A percentile compares a stretch with the other conserved stretches of the same genome.
Conservation (phyloP, 805 yeast genomes). For the Suhomyces sp. region DNA sequence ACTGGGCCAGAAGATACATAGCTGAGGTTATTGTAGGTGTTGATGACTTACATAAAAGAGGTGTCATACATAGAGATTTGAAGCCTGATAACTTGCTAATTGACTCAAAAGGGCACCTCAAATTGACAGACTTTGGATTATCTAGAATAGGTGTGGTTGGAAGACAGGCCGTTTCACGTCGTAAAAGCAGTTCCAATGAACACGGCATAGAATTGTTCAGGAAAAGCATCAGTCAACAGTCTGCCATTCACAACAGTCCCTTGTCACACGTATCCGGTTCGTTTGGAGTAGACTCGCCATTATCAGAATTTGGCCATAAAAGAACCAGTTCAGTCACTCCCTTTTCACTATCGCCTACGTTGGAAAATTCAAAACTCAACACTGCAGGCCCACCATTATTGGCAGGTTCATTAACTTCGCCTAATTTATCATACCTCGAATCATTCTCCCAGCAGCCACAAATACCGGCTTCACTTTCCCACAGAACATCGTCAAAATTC, state of each 20-base stretch:
- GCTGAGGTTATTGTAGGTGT: slow-evolving; percentile 92
- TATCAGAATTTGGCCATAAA: slow-evolving; percentile 26
- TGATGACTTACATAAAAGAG: slow-evolving; percentile 80
- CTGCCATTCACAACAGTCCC: slow-evolving; percentile 21
- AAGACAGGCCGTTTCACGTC: slow-evolving; percentile 55
- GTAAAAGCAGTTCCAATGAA: slow-evolving; percentile 43
- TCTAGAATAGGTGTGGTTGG: slow-evolving; percentile 85
- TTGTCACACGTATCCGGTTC: slow-evolving; percentile 17
- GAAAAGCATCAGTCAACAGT: slow-evolving; percentile 19
- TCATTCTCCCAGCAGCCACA: slow-evolving; percentile 6
- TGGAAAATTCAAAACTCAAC: slow-evolving; percentile 24
- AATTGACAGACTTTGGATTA: slow-evolving; percentile 92
- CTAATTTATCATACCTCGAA: slow-evolving; percentile 13
- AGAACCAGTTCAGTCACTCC: slow-evolving; percentile 44
- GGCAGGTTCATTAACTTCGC: slow-evolving; percentile 10
- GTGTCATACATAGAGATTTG: slow-evolving; percentile 90
- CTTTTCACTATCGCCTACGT: slow-evolving; percentile 41
- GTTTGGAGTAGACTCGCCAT: slow-evolving; percentile 21
- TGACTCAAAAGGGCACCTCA: slow-evolving; percentile 83
- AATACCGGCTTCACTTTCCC: slow-evolving; percentile 7
- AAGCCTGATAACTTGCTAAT: slow-evolving; percentile 93
- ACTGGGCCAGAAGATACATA: slow-evolving; percentile 81
- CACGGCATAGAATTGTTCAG: slow-evolving; percentile 42
- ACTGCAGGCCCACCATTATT: slow-evolving; percentile 6
- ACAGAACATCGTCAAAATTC: slow-evolving; percentile 9